These are phyloP conservation scores for Lathyrus sativus DNA, from an alignment of 306 rosid species.

Conservation along the genomic window DNA sequence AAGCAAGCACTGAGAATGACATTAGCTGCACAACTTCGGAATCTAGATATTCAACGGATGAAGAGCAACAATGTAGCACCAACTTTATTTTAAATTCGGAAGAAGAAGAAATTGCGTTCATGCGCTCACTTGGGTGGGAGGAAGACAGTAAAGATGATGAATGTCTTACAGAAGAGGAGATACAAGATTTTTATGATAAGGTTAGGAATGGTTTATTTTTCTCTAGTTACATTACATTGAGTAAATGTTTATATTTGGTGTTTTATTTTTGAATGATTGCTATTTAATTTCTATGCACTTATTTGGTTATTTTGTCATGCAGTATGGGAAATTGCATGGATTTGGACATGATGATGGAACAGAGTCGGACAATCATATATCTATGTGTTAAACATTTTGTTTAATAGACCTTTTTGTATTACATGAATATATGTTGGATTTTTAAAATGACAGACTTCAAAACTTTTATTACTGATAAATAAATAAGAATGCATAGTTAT, in stretches of 20 bases:
- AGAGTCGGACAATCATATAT: no score
- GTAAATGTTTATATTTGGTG: not conserved
- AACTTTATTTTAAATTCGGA: constrained; percentile 27
- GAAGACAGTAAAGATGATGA: constrained; percentile 30
- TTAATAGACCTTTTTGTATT: no score
- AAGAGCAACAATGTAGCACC: constrained; percentile 16
- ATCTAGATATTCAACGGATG: constrained; percentile 35
- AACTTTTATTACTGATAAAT: no score
- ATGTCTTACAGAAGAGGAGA: constrained; percentile 48
- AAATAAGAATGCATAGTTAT: no score
- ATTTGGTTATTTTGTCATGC: constrained; percentile 27
- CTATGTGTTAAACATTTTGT: no score
- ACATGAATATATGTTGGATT: no score
- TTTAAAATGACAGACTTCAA: no score
- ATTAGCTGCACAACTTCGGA: not conserved
- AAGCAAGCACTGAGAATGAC: constrained; percentile 12
- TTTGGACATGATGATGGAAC: no score
- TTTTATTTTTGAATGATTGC: not conserved
- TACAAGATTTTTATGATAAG: constrained; percentile 40
- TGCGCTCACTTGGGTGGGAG: constrained; percentile 52
- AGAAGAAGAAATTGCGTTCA: constrained; percentile 44
- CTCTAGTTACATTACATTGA: not conserved
- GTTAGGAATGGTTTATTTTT: constrained; percentile 22
- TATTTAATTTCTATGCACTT: constrained; percentile 12
- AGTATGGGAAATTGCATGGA: constrained; percentile 40